phyloP scores from a whole-genome alignment of 306 rosid genomes.

The Sicyos edulis region DNA sequence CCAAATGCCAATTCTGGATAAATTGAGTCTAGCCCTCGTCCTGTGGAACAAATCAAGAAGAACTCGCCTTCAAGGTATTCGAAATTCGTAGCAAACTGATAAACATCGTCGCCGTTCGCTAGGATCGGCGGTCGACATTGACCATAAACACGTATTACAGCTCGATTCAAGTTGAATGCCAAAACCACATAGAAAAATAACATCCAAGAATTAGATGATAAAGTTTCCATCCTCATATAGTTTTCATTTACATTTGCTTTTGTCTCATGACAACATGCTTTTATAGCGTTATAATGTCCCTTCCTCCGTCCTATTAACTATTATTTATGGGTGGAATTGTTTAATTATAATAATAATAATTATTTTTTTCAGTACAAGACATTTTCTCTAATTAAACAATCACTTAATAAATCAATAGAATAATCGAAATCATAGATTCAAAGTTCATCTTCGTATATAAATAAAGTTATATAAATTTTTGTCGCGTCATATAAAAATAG shows the following conservation, averaged over 20 bases:
- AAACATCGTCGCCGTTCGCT: not conserved
- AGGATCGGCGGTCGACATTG: not conserved
- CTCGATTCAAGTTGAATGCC: not conserved
- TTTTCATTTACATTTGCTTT: not conserved
- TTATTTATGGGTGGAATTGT: not conserved
- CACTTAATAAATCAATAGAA: too few species aligned
- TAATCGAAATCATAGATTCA: too few species aligned
- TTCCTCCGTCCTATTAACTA: not conserved
- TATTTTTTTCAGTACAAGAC: too few species aligned
- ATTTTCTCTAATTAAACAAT: too few species aligned
- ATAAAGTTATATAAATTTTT: too few species aligned
- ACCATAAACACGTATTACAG: not conserved
- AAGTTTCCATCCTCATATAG: not conserved
- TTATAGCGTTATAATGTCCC: not conserved
- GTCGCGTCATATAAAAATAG: too few species aligned
- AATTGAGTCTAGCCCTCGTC: slow-evolving; percentile 11
- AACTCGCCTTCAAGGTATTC: slow-evolving; percentile 13
- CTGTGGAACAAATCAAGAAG: not conserved
- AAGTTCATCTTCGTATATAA: too few species aligned
- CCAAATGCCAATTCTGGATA: slow-evolving; percentile 15
- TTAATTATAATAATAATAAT: too few species aligned
- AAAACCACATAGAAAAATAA: not conserved
- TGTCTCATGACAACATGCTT: not conserved
- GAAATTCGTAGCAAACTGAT: slow-evolving; percentile 1
- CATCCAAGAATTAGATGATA: not conserved